Base-by-base conservation (phyloP, 2,329 filamentous ascomycete species). In the Fusarium miscanthi region DNA sequence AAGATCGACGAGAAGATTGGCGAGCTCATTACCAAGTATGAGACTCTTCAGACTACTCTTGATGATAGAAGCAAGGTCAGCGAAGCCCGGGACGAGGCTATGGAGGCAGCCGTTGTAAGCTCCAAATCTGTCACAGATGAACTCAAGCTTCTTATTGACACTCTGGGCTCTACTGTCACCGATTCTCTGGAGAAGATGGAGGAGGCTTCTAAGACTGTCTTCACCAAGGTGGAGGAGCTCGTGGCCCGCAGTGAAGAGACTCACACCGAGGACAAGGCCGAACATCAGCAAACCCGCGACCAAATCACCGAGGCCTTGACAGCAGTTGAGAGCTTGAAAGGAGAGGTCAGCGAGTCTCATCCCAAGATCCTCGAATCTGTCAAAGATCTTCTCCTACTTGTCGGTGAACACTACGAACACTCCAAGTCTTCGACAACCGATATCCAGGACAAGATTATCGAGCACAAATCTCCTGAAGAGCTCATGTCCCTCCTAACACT, bases 321-420 rank as follows among this genome's bases (percentile, higher is more conserved):
- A 63, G 89, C 89, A 12, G 90, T 97, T 21, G 91, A 93, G 74
- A 90, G 90, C 30, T 85, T 98, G 3, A 93, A 97, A 78, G 92
- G 88, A 66, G 91, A 96, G 64, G 88, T 97, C 35, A 89, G 88
- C 13, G 94, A 98, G 80, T 92, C 92, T 73, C 92, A 98, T 75
- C 96, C 96, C 3, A 93, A 97, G 82, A 93, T 98, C 73, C 88
- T 98, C 63, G 91, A 95, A 59, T 90, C 93, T 1, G 89, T 99
- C 73, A 92, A 94, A 76, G 93, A 98, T 76, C 90, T 98, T n/a
- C 87, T 97, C 42, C 86, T 90, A 12, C 87, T 97, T 30, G 93
- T 97, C 60, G 92, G 90, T 30, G 90, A 97, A 79, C 95, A 98
- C 80, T 97, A 93, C 77, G 94, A 97, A 75, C 93, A 97, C 78